Conservation (phyloP, 306 rosid species). For the Citrullus mucosospermus region DNA sequence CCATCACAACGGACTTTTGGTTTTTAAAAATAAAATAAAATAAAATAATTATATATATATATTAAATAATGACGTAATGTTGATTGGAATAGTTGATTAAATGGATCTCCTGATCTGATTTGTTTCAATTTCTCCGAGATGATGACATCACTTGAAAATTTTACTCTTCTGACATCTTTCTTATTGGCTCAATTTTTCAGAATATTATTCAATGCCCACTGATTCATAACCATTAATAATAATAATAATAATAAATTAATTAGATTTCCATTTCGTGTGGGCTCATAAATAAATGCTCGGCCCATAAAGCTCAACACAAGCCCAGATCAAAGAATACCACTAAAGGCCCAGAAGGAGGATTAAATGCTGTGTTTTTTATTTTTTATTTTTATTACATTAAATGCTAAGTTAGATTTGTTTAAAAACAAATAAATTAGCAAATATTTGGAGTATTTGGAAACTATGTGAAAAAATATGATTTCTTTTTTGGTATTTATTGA, state of each 20-base stretch:
- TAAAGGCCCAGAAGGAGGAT: background rate
- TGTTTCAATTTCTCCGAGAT: background rate
- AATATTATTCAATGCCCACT: background rate
- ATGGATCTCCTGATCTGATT: conserved; percentile 1
- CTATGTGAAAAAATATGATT: no score
- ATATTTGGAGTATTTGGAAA: no score
- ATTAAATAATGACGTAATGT: background rate
- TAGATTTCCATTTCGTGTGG: background rate
- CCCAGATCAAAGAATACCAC: background rate
- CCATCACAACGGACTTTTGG: background rate
- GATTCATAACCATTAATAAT: background rate
- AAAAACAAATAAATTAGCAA: no score
- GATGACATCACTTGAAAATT: background rate
- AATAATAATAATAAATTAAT: no score
- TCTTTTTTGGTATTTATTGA: no score
- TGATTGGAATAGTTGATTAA: conserved; percentile 7
- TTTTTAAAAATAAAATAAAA: background rate
- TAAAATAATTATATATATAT: no score
- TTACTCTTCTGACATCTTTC: background rate
- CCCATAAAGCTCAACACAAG: background rate
- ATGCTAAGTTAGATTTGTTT: no score
- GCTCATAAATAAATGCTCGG: background rate
- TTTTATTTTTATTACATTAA: no score
- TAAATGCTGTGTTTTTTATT: no score
- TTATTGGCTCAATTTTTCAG: background rate